Evolutionary conservation across 345 rosid species (phyloP), one percentile per base, ranked within the genome.

Genomic region (Aquilaria yunnanensis): DNA sequence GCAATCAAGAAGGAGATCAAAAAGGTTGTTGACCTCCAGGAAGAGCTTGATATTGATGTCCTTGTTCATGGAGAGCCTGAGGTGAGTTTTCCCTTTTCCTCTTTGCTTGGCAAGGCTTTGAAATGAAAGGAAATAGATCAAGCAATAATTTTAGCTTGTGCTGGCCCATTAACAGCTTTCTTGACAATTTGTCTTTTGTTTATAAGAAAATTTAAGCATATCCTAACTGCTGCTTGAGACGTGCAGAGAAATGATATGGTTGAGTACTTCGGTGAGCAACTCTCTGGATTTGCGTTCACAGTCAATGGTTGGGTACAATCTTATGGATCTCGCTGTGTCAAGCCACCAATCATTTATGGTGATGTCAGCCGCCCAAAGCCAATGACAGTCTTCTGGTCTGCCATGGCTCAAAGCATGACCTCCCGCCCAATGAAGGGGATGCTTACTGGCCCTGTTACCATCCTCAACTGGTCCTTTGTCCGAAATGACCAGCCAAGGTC

Each of bases 371-470:
- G 98, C 16, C 98, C 98, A 52, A 88, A 90, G 60, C 83, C 98
- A 60, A 93, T 93, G 97, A 90, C 98, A 2, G 97, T 93, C 57
- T 90, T 86, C 89, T 93, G 97, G 98, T 93, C 98, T 10, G 83
- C 97, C 51, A 61, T 71, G 10, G 98, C 97, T 41, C 98, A 93
- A 73, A 90, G 97, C 85, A 83, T 93, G 96, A 88, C 98, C 56
- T 49, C 82, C 52, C 90, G 97, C 76, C 97, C 97, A 45, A 93
- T 93, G 98, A 93, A 93, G 81, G 98, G 98, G 57, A 93, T 93
- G 98, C 98, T 93, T 79, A 93, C 97, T n/a, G 98, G 98, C 50
- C 98, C 98, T 14, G 98, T 93, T 70, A 93, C 97, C 67, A 93
- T 90, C 67, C 88, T 93, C 62, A 90, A 93, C 88, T 93, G 98